Percentiles rank a stretch among this genome's conserved stretches.
Evolutionary conservation across 805 yeast genomes (phyloP).

Genomic region (Middelhovenomyces tepae): DNA sequence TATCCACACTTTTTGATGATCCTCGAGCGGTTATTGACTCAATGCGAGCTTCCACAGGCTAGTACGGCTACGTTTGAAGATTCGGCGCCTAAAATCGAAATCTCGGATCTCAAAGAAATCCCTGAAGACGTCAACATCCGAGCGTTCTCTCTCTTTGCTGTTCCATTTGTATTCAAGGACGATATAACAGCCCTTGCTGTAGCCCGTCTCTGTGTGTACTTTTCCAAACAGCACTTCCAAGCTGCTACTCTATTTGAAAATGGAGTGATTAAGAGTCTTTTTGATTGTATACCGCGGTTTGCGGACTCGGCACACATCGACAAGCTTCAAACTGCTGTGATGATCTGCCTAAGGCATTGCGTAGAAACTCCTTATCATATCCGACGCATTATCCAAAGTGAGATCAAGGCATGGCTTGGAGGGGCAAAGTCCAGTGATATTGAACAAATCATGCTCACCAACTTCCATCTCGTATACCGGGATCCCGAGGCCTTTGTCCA

Average conservation of each 20-base stretch:
- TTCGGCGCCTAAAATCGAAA: constrained; percentile 3
- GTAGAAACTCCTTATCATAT: constrained; percentile 53
- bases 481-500: constrained; percentile 43
- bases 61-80: constrained; percentile 27
- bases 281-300: constrained; percentile 34
- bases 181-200: constrained; percentile 44
- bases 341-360: constrained; percentile 55
- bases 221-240: constrained; percentile 36
- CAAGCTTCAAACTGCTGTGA: constrained; percentile 39
- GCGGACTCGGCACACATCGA: constrained; percentile 25
- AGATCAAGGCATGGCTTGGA: constrained; percentile 37
- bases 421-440: constrained; percentile 24
- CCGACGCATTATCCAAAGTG: constrained; percentile 40
- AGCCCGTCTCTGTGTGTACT: constrained; percentile 47
- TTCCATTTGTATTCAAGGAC: constrained; percentile 33
- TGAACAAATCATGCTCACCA: constrained; percentile 16
- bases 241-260: constrained; percentile 39
- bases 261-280: constrained; percentile 38
- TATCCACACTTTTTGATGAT: constrained; percentile 48
- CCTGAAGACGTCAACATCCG: constrained; percentile 19
- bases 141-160: constrained; percentile 38
- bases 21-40: constrained; percentile 46
- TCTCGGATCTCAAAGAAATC: constrained; percentile 15
- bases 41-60: constrained; percentile 40
- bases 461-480: constrained; percentile 27